Base-by-base conservation (phyloP, 2,329 filamentous ascomycete genomes). In the Phoma herbarum region DNA sequence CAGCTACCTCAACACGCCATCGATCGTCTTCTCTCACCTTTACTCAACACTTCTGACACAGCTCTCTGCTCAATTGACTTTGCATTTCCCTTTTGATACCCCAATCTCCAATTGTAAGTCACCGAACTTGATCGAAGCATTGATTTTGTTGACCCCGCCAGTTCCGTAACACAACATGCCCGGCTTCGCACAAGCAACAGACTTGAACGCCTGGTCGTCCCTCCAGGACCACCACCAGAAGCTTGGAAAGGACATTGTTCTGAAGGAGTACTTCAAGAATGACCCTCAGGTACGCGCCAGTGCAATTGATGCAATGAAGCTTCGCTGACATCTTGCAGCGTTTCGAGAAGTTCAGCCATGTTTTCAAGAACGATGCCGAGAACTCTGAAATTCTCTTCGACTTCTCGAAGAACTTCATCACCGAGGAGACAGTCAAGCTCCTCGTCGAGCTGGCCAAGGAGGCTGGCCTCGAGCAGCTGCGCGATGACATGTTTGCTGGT, bases 361-460 rank as follows among this genome's bases (percentile, higher is more conserved):
- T 86, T 74, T 97, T 98, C 80, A 83, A 86, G 71, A 93, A 92
- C 80, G 79, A 86, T 52, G 89, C 90, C 68, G 91, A 96, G 74
- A 85, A 85, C 73, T 89, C 88, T 69, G 92, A 97, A 66, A 95
- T 96, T 73, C 87, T 99, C 64, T 99, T 98, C 80, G 95, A 99
- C 81, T 99, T 97, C 83, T 95, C 90, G 84, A 99, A 99, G 88
- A 99, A 99, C 87, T 93, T 99, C 80, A 79, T 98, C 72, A 95
- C 90, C 62, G 91, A 97, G 69, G 93, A 98, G 81, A 98, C 94
- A 4, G 84, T 98, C 50, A 85, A 90, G 66, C 85, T 97, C 48
- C 86, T 99, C 52, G 85, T 96, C 72, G 89, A 96, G 83, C 88
- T 99, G 26, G 95, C 95, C 64, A 89, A 93, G 81, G 91, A 98